phyloP scores from a whole-genome alignment of 1,284 basidiomycete species.

The Trametes polyzona region DNA sequence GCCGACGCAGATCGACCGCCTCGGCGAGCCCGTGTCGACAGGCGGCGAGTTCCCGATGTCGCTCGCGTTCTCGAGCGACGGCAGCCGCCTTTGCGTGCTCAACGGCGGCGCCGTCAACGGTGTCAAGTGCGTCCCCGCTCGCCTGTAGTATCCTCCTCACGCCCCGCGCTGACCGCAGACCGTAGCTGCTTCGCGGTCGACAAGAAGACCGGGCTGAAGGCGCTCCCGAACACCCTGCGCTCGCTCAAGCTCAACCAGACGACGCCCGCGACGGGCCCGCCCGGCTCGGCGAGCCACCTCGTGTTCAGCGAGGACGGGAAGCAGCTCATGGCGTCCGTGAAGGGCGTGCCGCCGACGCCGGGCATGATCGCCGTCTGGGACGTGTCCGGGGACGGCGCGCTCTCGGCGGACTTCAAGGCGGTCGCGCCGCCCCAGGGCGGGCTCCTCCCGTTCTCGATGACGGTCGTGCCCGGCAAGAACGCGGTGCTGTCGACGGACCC shows the following conservation, averaged over 20 bases:
- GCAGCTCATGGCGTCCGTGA: slow-evolving; percentile 51
- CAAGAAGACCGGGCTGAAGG: slow-evolving; percentile 42
- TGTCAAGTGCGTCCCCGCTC: slow-evolving; percentile 40
- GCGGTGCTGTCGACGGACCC: slow-evolving; percentile 52
- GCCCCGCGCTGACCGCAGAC: not conserved
- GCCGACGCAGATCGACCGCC: slow-evolving; percentile 42
- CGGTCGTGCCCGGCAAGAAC: slow-evolving; percentile 48
- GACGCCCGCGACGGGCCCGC: slow-evolving; percentile 44
- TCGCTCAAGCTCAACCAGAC: slow-evolving; percentile 50
- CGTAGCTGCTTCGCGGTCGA: slow-evolving; percentile 49
- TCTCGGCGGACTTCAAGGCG: slow-evolving; percentile 45
- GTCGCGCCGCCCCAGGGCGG: slow-evolving; percentile 42
- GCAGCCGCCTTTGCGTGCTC: slow-evolving; percentile 46
- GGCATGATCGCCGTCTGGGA: slow-evolving; percentile 57
- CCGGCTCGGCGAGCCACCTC: slow-evolving; percentile 46
- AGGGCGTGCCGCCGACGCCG: slow-evolving; percentile 46
- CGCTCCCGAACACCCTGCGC: slow-evolving; percentile 45
- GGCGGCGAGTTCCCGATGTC: slow-evolving; percentile 56
- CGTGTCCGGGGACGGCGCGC: slow-evolving; percentile 43
- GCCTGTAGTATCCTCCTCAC: not conserved
- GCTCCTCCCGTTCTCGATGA: slow-evolving; percentile 53
- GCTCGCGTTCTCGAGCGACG: slow-evolving; percentile 46
- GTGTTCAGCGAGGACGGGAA: slow-evolving; percentile 48
- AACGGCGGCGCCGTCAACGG: slow-evolving; percentile 52
- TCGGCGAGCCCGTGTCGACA: slow-evolving; percentile 46